Evolutionary conservation across 164 flowering plant genomes (phyloP).

Genomic region (Sextonia rubra): DNA sequence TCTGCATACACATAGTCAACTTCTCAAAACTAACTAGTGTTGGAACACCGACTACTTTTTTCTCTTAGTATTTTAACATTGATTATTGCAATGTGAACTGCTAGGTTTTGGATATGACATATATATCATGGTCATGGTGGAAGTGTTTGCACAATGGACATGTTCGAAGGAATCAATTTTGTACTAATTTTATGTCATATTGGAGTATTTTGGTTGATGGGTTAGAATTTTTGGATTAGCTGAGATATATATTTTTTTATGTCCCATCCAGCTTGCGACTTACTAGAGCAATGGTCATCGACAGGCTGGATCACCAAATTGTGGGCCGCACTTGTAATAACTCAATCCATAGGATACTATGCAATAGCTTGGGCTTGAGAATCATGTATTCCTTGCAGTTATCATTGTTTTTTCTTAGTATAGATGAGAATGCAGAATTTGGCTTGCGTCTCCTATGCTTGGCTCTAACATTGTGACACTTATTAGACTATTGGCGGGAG

Average conservation of each 20-base stretch:
- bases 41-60: no score
- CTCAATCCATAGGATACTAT: background rate
- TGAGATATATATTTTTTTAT: no score
- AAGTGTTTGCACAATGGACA: no score
- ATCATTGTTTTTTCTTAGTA: background rate
- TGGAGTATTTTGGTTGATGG: background rate
- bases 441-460: background rate
- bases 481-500: conserved; percentile 77
- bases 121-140: no score
- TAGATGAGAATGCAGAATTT: background rate
- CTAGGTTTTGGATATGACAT: no score
- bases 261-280: background rate
- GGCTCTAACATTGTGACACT: conserved; percentile 18
- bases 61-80: no score
- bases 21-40: no score
- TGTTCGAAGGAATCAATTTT: no score
- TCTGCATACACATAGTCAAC: no score
- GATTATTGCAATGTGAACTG: no score
- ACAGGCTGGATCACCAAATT: background rate
- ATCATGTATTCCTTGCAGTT: background rate
- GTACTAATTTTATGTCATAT: no score
- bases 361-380: background rate
- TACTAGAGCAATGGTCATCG: background rate
- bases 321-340: background rate
- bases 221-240: background rate